These are phyloP conservation scores for Fragilaria radians DNA, from an alignment of 108 stramenopile species.

Conservation along the genomic window DNA sequence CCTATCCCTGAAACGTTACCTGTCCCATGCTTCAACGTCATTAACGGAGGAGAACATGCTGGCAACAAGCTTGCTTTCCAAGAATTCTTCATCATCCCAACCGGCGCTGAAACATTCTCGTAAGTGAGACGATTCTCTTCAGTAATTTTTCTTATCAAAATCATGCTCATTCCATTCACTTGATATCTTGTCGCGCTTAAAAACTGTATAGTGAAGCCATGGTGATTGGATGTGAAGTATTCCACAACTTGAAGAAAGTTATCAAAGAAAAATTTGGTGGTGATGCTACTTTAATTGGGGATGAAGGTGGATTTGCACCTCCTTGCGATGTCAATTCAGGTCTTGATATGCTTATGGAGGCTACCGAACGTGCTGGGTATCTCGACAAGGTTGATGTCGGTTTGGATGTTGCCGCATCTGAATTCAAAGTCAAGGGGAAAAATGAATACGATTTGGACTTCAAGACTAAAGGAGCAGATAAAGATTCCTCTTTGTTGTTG, in stretches of 20 bases:
- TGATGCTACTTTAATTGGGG: conserved; percentile 97
- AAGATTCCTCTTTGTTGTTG: conserved; percentile 76
- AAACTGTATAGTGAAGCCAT: too few relatives aligned
- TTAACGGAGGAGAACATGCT: conserved; percentile 99
- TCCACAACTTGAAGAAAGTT: conserved; percentile 95
- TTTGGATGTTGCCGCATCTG: conserved; percentile 97
- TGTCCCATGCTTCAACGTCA: conserved; percentile 99
- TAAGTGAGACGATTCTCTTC: not conserved
- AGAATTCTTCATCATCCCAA: conserved; percentile 99
- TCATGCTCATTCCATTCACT: not conserved
- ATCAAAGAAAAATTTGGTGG: conserved; percentile 98
- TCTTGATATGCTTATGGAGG: conserved; percentile 97
- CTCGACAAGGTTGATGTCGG: conserved; percentile 92
- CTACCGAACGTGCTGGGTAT: conserved; percentile 93
- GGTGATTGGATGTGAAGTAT: conserved; percentile 98
- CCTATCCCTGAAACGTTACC: conserved; percentile 87
- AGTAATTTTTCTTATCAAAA: not conserved
- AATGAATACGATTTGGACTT: conserved; percentile 98
- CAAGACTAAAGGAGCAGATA: conserved; percentile 78
- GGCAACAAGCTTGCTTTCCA: conserved; percentile 99
- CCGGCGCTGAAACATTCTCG: conserved; percentile 87
- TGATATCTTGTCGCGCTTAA: too few relatives aligned
- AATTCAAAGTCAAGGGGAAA: conserved; percentile 93
- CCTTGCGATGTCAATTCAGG: conserved; percentile 90
- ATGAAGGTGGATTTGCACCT: conserved; percentile 99